Evolutionary conservation across 2,329 filamentous ascomycete species (phyloP), one percentile per base, ranked within the genome.

Genomic region (Dactylellina cionopaga): DNA sequence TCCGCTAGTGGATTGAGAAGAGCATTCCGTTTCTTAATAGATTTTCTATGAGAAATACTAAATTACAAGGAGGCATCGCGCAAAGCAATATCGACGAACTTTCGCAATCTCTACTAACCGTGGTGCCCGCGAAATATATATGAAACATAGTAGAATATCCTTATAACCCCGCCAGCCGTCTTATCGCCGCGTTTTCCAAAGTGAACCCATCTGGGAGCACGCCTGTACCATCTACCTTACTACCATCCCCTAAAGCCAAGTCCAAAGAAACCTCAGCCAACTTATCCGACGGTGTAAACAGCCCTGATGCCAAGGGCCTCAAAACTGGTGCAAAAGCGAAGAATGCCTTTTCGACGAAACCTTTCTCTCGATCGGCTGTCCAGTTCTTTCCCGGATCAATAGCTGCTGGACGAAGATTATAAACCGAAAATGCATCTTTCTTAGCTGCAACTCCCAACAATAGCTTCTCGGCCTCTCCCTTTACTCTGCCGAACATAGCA

Each of bases 381-480:
- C 72, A 75, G 13, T 54, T 54, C 1, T 76, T 75, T 2, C 74
- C 72, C 0, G 80, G 73, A 75, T 92, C 90, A 9, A 92, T 85
- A 5, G 81, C 84, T 0, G 78, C 86, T 0, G 89, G 88, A 0
- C 90, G 83, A 5, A 88, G 81, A 9, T 84, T 86, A 75, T 85
- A 85, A 1, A 85, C 82, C 27, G 81, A 83, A 60, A 92, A 82
- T 5, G 80, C 78, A 0, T 83, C 80, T 44, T 82, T 82, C 3
- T 77, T 76, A 1, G 79, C 79, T 3, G 81, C 79, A 74, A 91
- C 79, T 0, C 83, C 82, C 0, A 89, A 82, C 1, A 93, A 83
- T 0, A 81, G 79, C 1, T 82, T 75, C 79, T 93, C 90, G 0
- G 86, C 85, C 77, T 87, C 83, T 10, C 90, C 90, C 79, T 93